Evolutionary conservation across 2,329 filamentous ascomycete genomes (phyloP).

Genomic region (Ceratocystis colombiana): DNA sequence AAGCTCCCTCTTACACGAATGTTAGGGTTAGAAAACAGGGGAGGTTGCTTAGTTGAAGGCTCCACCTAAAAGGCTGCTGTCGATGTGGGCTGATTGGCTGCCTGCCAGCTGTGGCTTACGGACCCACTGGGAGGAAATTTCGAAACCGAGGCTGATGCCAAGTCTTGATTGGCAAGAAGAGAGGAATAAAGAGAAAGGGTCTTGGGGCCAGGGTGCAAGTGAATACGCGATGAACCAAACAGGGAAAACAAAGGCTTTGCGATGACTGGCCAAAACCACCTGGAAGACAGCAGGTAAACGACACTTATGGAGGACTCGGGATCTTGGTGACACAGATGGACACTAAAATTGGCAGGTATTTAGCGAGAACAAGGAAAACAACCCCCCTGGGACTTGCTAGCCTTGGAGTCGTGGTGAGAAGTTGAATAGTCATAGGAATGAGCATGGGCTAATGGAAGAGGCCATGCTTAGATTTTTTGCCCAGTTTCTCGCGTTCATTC

Average conservation of each 20-base stretch:
- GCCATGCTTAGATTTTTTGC: too few species aligned
- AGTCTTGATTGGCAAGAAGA: background rate
- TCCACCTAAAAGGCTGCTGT: background rate
- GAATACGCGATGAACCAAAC: too few species aligned
- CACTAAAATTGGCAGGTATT: background rate
- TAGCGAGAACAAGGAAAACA: background rate
- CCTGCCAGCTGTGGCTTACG: background rate
- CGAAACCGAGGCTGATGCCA: background rate
- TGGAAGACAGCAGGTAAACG: background rate
- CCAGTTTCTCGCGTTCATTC: too few species aligned
- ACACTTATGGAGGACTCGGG: background rate
- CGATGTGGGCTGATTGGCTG: background rate
- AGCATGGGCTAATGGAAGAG: too few species aligned
- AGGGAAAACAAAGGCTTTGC: background rate
- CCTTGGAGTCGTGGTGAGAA: background rate
- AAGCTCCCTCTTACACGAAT: too few species aligned
- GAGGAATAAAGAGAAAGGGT: background rate
- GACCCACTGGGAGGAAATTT: background rate
- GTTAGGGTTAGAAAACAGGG: background rate
- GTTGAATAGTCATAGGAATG: background rate
- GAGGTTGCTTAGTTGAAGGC: too few species aligned
- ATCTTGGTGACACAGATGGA: conserved; percentile 6
- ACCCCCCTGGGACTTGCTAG: background rate
- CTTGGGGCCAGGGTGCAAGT: too few species aligned
- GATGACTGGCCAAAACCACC: background rate